Evolutionary conservation across 1,284 basidiomycete genomes (phyloP), one percentile per base, ranked within the genome.

Genomic region (Ceratobasidium theobromae): DNA sequence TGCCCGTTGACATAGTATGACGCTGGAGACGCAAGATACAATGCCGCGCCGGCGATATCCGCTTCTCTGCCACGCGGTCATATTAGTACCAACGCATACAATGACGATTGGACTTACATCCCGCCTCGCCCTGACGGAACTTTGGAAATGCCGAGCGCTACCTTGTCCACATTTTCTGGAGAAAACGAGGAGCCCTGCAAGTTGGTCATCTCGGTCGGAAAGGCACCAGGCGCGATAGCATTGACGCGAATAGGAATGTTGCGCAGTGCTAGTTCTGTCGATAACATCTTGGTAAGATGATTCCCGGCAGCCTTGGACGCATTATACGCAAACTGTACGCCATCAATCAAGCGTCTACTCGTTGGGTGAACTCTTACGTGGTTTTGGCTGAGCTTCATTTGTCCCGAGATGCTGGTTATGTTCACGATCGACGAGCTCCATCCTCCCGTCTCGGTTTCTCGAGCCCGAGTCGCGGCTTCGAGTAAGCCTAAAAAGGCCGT

Each of bases 401-500:
- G 65, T 1, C 88, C 89, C 66, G 86, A 87, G 66, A 93, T 86
- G 51, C 86, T 89, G 0, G 88, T 88, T 70, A 86, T 86, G 74
- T 90, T 91, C 72, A 93, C 82, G 28, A 92, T 84, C 53, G 76
- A 81, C 8, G 87, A 84, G 16, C 82, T 83, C 72, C 72, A 65
- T 6, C 78, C 76, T 33, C 75, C n/a, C 18, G 41, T 51, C 25
- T 41, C 38, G 55, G 86, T 69, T 81, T 78, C 52, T 21, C 46
- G 23, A 45, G 68, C 48, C 40, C 67, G 53, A 40, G 86, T 84
- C 30, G 88, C 89, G 69, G 85, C 86, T 55, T 84, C 83, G 28
- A 93, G 82, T 23, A 93, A 77, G 4, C 86, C 89, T 43, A 91
- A 76, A 76, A 91, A 90, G 0, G 88, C 89, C 6, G 82, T 83